Conservation (phyloP, 2,329 filamentous ascomycete species). For the Talaromyces rugulosus region DNA sequence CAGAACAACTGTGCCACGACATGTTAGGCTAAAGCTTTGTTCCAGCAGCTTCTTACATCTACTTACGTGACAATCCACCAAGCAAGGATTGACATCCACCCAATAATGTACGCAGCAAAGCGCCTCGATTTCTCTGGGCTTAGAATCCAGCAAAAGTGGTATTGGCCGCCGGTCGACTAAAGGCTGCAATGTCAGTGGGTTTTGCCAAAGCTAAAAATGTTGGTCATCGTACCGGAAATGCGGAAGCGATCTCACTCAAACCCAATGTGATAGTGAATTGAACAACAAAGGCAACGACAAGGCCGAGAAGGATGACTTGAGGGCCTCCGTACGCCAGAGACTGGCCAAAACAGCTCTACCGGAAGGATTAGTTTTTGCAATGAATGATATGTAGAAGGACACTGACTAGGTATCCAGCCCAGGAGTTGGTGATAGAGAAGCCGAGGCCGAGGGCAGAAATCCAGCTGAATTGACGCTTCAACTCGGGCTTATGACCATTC, state of each 20-base stretch:
- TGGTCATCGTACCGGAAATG: conserved; percentile 15
- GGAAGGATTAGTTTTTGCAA: background rate
- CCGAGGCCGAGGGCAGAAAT: conserved; percentile 47
- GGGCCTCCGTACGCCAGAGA: conserved; percentile 15
- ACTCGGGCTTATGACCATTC: conserved; percentile 43
- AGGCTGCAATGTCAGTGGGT: background rate
- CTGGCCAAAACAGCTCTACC: conserved; percentile 12
- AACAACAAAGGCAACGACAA: conserved; percentile 18
- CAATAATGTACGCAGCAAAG: conserved; percentile 14
- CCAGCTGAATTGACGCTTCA: conserved; percentile 45
- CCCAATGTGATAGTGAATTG: conserved; percentile 20
- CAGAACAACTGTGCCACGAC: conserved; percentile 11
- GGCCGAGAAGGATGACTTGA: conserved; percentile 17
- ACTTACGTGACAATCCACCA: conserved; percentile 16
- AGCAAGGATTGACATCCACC: conserved; percentile 18
- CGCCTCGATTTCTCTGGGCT: conserved; percentile 9
- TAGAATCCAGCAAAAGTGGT: conserved; percentile 22
- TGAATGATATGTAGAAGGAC: background rate
- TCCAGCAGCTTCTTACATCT: background rate
- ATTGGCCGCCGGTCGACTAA: conserved; percentile 15
- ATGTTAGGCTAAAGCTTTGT: background rate
- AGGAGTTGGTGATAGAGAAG: conserved; percentile 50
- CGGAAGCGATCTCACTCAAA: conserved; percentile 22
- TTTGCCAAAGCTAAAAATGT: background rate
- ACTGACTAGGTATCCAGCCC: conserved; percentile 22